Evolutionary conservation across 257 asterid species (phyloP).

Genomic region (Ilex aquifolium): DNA sequence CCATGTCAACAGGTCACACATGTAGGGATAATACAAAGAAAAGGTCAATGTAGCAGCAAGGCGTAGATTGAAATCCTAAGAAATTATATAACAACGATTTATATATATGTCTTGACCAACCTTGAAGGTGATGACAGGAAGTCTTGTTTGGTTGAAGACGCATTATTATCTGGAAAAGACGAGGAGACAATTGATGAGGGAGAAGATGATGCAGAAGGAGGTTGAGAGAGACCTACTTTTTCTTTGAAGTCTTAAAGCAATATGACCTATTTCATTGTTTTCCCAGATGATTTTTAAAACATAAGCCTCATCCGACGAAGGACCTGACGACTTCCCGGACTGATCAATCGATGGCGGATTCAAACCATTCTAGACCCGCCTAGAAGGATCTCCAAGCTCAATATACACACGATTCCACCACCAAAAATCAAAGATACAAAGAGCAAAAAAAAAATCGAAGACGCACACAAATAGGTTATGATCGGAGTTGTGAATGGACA

Average conservation of each 20-base stretch:
- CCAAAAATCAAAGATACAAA: background rate
- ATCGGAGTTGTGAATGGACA: conserved; percentile 4
- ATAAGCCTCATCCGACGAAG: conserved; percentile 54
- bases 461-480: conserved; percentile 8
- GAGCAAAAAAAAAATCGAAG: background rate
- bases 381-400: conserved; percentile 63
- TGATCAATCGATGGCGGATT: conserved; percentile 53
- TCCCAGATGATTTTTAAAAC: conserved; percentile 58
- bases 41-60: background rate
- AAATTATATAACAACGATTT: too few species aligned
- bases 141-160: conserved; percentile 43
- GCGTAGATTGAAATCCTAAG: too few species aligned
- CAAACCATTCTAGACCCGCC: conserved; percentile 59
- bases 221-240: conserved; percentile 78
- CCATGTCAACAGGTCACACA: too few species aligned
- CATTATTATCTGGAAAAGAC: conserved; percentile 41
- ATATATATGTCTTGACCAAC: conserved; percentile 23
- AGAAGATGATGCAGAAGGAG: conserved; percentile 49
- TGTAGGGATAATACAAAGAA: too few species aligned
- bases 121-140: conserved; percentile 63
- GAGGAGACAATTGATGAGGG: conserved; percentile 40
- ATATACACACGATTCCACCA: conserved; percentile 4
- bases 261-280: conserved; percentile 97
- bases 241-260: conserved; percentile 96
- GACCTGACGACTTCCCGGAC: conserved; percentile 7